A percentile compares a stretch with the other conserved stretches of the same genome.
Evolutionary conservation across 192 early-diverging fungal species (phyloP).

Genomic region (Coemansia sp.): DNA sequence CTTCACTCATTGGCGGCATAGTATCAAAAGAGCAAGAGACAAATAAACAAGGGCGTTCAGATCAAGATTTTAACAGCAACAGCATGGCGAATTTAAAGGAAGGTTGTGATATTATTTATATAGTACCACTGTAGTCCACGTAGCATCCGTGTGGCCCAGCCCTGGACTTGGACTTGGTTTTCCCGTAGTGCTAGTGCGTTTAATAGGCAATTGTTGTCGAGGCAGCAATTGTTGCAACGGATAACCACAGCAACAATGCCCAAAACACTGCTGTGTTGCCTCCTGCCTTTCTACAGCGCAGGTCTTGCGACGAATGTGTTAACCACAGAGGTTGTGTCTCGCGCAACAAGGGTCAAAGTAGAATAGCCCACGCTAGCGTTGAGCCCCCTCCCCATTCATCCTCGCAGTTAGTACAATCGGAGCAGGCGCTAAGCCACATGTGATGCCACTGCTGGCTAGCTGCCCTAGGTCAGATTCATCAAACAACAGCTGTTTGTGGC

Average conservation of each 20-base stretch:
- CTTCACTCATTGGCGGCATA: neutral
- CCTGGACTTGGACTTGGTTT: neutral
- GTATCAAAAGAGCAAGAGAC: neutral
- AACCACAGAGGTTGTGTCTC: neutral
- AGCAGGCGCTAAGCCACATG: constrained; percentile 7
- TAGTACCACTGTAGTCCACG: neutral
- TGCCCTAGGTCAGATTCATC: neutral
- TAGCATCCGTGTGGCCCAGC: neutral
- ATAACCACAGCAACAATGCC: constrained; percentile 8
- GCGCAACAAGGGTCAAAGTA: neutral
- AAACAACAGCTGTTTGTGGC: neutral
- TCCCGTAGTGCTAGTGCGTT: neutral
- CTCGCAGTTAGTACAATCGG: neutral
- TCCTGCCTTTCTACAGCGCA: constrained; percentile 7
- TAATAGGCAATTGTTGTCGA: neutral
- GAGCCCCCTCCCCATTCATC: neutral
- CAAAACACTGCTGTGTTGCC: neutral
- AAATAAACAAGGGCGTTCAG: neutral
- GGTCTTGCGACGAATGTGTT: neutral
- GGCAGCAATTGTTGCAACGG: neutral
- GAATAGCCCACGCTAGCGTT: neutral
- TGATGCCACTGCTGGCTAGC: neutral
- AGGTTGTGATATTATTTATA: neutral
- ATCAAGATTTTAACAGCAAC: neutral
- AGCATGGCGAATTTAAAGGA: neutral